Evolutionary conservation across 352 stramenopile genomes (phyloP).

Genomic region (Bremia lactucae): DNA sequence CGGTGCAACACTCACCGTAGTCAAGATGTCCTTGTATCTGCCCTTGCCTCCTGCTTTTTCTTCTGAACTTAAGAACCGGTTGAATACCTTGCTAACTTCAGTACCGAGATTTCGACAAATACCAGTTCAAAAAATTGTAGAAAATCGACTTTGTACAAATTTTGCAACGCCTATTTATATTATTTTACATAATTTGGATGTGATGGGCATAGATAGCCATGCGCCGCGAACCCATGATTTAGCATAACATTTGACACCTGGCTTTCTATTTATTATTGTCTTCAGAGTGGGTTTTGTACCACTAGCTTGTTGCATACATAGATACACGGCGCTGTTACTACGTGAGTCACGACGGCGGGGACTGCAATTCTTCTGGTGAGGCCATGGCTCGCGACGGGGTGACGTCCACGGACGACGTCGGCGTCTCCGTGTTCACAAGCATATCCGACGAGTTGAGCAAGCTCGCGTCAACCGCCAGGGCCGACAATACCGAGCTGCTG

Average conservation of each 20-base stretch:
- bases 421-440: constrained; percentile 34
- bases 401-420: constrained; percentile 16
- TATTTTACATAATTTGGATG: too few species aligned
- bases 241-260: not conserved
- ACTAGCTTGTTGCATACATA: constrained; percentile 16
- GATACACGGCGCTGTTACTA: constrained; percentile 14
- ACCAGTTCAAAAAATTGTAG: too few species aligned
- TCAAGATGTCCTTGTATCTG: too few species aligned
- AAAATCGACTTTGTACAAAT: too few species aligned
- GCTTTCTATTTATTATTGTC: constrained; percentile 25
- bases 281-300: constrained; percentile 5
- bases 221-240: too few species aligned
- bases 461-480: constrained; percentile 14
- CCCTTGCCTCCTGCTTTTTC: too few species aligned
- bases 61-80: too few species aligned
- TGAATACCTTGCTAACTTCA: too few species aligned
- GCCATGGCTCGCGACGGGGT: constrained; percentile 18
- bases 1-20: too few species aligned
- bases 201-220: too few species aligned
- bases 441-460: constrained; percentile 26
- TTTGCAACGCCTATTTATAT: too few species aligned
- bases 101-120: too few species aligned
- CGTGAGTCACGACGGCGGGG: constrained; percentile 10
- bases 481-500: constrained; percentile 17
- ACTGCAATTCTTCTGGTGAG: constrained; percentile 13